Evolutionary conservation across 352 stramenopile species (phyloP), one percentile per base, ranked within the genome.

Genomic region (Aphanomyces stellatus): DNA sequence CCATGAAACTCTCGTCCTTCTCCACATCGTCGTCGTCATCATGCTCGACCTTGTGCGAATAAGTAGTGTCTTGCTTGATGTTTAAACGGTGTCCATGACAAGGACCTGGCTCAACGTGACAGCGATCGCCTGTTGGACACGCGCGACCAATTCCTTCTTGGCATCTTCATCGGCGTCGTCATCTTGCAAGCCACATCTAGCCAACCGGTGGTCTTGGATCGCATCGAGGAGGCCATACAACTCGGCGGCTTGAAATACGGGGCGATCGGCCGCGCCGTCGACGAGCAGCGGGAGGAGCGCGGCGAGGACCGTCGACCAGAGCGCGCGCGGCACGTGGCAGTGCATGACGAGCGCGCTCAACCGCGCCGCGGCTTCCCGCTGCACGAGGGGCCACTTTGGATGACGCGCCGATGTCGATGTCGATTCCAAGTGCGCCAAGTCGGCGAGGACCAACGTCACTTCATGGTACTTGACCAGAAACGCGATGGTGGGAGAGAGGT

Each of bases 391-490:
- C 34, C 79, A 62, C 61, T 87, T 79, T n/a, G 28, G 15, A 3
- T 33, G 59, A 17, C 19, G 22, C 22, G 35, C 24, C 2, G 6
- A 4, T 11, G 43, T 10, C 43, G 33, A 43, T 42, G 55, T 46
- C 5, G 24, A n/a, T 65, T 65, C 25, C 19, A 65, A 27, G n/a
- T 69, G 31, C 17, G 35, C 65, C n/a, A 76, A 65, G 41, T 93
- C 85, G 37, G 88, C 76, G 0, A 90, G 67, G 46, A 91, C 78
- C 22, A 93, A 62, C 41, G 76, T 69, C 15, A 90, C 75, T 64
- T 93, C 82, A 4, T 84, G 80, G 70, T 90, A 93, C 35, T 72
- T 74, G 17, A 89, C 72, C 4, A 90, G 62, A 79, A 84, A 93
- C 33, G 71, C 66, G 22, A 90, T 64, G 13, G 27, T 57, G 17